phyloP scores from a whole-genome alignment of 768 basidiomycete species.

The Trametes cingulata region DNA sequence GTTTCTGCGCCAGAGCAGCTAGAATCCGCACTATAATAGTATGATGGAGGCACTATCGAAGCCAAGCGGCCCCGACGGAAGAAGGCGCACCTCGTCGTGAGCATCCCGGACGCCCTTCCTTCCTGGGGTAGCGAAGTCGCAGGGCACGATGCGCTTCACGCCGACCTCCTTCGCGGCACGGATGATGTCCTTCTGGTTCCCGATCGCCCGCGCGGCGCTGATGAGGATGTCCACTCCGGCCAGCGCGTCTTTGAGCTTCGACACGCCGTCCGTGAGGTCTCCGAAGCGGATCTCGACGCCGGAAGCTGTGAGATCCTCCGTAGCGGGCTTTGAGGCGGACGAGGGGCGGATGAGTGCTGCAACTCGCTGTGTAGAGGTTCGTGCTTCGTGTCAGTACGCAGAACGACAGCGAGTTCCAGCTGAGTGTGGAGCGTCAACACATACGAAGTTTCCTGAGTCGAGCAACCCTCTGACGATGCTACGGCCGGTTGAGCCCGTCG shows the following conservation, averaged over 20 bases:
- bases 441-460: constrained; percentile 18
- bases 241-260: constrained; percentile 20
- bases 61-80: too few relatives aligned
- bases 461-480: constrained; percentile 16
- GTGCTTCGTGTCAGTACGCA: not conserved
- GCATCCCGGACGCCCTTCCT: constrained; percentile 13
- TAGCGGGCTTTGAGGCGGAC: constrained; percentile 22
- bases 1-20: constrained; percentile 25
- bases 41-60: too few relatives aligned
- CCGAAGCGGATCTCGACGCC: constrained; percentile 25
- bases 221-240: constrained; percentile 23
- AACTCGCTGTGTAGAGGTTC: constrained; percentile 8
- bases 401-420: not conserved
- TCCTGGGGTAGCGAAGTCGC: constrained; percentile 27
- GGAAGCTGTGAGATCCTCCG: constrained; percentile 9
- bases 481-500: constrained; percentile 21
- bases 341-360: constrained; percentile 19
- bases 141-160: constrained; percentile 28
- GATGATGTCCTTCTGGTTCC: constrained; percentile 21
- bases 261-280: constrained; percentile 16
- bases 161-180: constrained; percentile 26
- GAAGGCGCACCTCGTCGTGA: constrained; percentile 13
- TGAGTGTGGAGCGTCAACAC: not conserved
- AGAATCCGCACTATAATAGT: too few relatives aligned
- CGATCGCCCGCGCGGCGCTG: constrained; percentile 7